Evolutionary conservation across 148 eudicot genomes (phyloP).

Genomic region (Vaccinium darrowii): DNA sequence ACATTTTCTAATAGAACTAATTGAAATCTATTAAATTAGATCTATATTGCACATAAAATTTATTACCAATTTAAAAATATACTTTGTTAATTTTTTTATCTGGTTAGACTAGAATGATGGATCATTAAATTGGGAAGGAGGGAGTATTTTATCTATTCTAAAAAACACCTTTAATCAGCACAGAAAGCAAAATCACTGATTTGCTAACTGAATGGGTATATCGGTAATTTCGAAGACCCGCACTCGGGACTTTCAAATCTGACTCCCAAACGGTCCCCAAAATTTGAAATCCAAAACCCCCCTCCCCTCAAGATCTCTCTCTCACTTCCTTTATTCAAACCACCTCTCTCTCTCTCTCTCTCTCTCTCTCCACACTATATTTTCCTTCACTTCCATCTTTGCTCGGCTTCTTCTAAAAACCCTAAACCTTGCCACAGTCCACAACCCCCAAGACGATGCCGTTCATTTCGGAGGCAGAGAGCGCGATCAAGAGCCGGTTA

Average conservation of each 20-base stretch:
- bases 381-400: neutral
- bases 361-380: neutral
- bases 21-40: too few species aligned
- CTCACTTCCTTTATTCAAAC: neutral
- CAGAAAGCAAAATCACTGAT: too few species aligned
- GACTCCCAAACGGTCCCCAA: constrained; percentile 7
- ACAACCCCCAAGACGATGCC: constrained; percentile 35
- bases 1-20: too few species aligned
- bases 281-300: constrained; percentile 9
- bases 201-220: neutral
- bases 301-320: neutral
- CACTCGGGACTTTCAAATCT: neutral
- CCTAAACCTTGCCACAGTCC: neutral
- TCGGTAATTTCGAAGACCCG: neutral
- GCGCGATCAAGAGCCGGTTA: constrained; percentile 57
- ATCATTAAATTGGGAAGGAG: too few species aligned
- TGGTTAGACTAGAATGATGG: too few species aligned
- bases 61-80: too few species aligned
- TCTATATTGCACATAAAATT: too few species aligned
- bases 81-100: too few species aligned
- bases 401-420: neutral
- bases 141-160: too few species aligned
- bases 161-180: too few species aligned
- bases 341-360: neutral
- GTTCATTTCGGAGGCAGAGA: constrained; percentile 60